Percentiles rank a stretch among this genome's conserved stretches.
Evolutionary conservation across 2,329 filamentous ascomycete genomes (phyloP).

Genomic region (Scytalidium lignicola): DNA sequence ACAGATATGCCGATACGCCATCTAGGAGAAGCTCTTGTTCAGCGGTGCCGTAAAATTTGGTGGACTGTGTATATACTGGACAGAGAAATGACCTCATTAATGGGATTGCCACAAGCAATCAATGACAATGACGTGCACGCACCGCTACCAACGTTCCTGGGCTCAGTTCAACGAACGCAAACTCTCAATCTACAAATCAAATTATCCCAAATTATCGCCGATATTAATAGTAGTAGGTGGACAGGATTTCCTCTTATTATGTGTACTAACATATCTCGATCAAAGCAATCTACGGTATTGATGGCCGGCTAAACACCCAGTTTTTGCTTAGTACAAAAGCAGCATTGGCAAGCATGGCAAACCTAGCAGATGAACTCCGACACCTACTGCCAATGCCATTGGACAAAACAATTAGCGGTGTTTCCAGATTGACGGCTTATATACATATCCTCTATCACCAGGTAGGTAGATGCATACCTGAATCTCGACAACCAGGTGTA

Average conservation of each 20-base stretch:
- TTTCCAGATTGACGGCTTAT: constrained; percentile 37
- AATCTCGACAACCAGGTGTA: background rate
- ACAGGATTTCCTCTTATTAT: background rate
- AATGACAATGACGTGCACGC: constrained; percentile 46
- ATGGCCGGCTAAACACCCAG: constrained; percentile 30
- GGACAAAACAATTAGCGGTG: constrained; percentile 31
- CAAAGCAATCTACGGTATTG: constrained; percentile 36
- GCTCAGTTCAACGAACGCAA: constrained; percentile 32
- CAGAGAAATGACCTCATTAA: constrained; percentile 47
- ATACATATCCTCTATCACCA: constrained; percentile 36
- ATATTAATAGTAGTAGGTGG: constrained; percentile 38
- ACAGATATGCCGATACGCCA: constrained; percentile 42
- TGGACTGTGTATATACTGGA: constrained; percentile 51
- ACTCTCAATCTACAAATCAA: constrained; percentile 41
- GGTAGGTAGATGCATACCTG: background rate
- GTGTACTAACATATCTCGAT: background rate
- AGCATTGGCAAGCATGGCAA: constrained; percentile 33
- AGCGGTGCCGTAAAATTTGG: constrained; percentile 45
- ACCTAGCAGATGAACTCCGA: constrained; percentile 34
- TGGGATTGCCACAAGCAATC: constrained; percentile 45
- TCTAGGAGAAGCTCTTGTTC: constrained; percentile 34
- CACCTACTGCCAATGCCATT: constrained; percentile 31
- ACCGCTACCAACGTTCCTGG: constrained; percentile 37
- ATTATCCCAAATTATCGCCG: constrained; percentile 37
- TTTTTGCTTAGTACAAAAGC: constrained; percentile 35